Base-by-base conservation (phyloP, 2,329 filamentous ascomycete genomes). In the Lasiodiplodia hormozganensis region DNA sequence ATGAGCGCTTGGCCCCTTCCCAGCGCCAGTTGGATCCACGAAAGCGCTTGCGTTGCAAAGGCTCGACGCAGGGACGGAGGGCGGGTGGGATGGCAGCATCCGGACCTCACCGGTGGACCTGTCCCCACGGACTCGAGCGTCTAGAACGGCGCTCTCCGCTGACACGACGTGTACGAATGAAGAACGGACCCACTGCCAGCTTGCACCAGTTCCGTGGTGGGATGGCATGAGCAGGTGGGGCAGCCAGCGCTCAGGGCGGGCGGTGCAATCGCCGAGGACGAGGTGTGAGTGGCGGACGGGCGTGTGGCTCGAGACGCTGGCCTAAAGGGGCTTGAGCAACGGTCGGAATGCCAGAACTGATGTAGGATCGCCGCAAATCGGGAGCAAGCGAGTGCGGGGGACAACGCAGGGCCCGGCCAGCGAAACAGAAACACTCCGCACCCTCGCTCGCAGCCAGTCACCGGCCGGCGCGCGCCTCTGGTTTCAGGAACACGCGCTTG, bases 161-260 rank as follows among this genome's bases (percentile, higher is more conserved):
- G 58, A 34, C 58, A 62, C 58, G 58, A 62, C 58, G 58, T 62
- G 58, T 62, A 49, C 58, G 58, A 40, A 51, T 25, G 40, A 34
- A 36, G 28, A 49, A 36, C 23, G 58, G 58, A 62, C 58, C 58
- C 58, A 62, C 58, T 62, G 58, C 58, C 58, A 62, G 40, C 58
- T 62, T 62, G 40, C 31, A 38, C 31, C 25, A 28, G n/a, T 38
- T 57, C 18, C 21, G 53, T 36, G 54, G 54, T 43, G 58, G 40
- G 36, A 62, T 62, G 58, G 58, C 40, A 62, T 62, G 58, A 62
- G 58, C 57, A 51, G 56, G 58, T 62, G 58, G 58, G 58, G 58
- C 58, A 43, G 16, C 43, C 43, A 3, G 40, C 40, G 58, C 58
- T 49, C 58, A 62, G 58, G 18, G 58, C 58, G 58, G 40, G 58